These are phyloP conservation scores for Perilla frutescens DNA, from an alignment of 257 asterid species.

Conservation along the genomic window DNA sequence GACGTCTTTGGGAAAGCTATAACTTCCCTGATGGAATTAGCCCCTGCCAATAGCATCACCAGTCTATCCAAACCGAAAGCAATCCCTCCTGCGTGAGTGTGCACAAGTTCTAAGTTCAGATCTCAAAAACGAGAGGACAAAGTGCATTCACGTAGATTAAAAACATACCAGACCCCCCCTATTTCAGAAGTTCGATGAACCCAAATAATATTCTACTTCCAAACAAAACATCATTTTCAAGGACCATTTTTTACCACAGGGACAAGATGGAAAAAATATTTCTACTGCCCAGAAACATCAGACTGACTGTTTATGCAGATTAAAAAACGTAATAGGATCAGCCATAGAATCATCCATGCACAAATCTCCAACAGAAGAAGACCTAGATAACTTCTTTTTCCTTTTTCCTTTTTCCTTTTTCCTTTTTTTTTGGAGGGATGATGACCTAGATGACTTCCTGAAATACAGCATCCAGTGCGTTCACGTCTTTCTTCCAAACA, in stretches of 20 bases:
- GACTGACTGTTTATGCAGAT: neutral
- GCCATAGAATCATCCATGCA: neutral
- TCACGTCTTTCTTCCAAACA: constrained; percentile 2
- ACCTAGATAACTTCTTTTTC: too few relatives aligned
- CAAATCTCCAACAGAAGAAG: neutral
- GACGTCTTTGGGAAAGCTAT: constrained; percentile 98
- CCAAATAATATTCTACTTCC: neutral
- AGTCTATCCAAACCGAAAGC: constrained; percentile 91
- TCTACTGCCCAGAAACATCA: neutral
- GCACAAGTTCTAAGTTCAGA: neutral
- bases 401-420: too few relatives aligned
- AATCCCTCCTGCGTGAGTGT: constrained; percentile 72
- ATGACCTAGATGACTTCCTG: neutral
- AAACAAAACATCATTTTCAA: neutral
- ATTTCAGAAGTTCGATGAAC: neutral
- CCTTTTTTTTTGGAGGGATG: too few relatives aligned
- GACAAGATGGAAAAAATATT: neutral
- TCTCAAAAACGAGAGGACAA: neutral
- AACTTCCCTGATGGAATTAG: constrained; percentile 86
- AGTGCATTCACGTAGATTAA: neutral
- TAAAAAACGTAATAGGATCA: neutral
- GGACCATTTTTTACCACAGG: neutral
- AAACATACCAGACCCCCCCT: neutral
- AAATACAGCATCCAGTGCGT: neutral
- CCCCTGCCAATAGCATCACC: constrained; percentile 83